Conservation (phyloP, 2,329 filamentous ascomycete species). For the Aspergillus transmontanensis region DNA sequence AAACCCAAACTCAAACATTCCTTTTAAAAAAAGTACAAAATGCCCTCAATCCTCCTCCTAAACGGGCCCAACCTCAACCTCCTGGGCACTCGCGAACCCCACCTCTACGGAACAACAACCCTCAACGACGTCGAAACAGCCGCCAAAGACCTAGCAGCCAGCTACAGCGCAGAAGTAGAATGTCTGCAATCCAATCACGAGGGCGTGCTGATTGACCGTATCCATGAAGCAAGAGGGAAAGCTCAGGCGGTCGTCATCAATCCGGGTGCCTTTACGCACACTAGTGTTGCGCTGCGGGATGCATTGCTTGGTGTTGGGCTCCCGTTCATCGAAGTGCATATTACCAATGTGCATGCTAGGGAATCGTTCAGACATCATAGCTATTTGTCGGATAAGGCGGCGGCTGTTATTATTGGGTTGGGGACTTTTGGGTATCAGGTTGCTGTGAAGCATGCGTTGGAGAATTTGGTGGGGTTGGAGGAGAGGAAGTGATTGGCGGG, state of each 20-base stretch:
- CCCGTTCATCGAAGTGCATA: not conserved
- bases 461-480: not conserved
- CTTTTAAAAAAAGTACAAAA: not conserved
- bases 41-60: not conserved
- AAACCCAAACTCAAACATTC: accelerated
- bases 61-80: not conserved
- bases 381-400: not conserved
- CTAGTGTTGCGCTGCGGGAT: not conserved
- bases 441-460: not conserved
- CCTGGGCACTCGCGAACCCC: not conserved
- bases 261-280: not conserved
- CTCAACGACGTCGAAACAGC: not conserved
- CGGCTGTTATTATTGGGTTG: not conserved
- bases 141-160: not conserved
- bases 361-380: not conserved
- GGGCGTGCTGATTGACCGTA: not conserved
- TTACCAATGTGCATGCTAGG: not conserved
- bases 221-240: not conserved
- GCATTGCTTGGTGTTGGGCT: not conserved
- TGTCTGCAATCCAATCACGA: not conserved
- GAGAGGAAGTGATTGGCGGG: not conserved
- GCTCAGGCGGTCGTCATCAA: not conserved
- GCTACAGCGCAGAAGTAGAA: not conserved
- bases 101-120: not conserved
- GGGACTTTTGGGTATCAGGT: not conserved